Conservation (phyloP, 805 yeast genomes). For the Schwanniomyces sp. region DNA sequence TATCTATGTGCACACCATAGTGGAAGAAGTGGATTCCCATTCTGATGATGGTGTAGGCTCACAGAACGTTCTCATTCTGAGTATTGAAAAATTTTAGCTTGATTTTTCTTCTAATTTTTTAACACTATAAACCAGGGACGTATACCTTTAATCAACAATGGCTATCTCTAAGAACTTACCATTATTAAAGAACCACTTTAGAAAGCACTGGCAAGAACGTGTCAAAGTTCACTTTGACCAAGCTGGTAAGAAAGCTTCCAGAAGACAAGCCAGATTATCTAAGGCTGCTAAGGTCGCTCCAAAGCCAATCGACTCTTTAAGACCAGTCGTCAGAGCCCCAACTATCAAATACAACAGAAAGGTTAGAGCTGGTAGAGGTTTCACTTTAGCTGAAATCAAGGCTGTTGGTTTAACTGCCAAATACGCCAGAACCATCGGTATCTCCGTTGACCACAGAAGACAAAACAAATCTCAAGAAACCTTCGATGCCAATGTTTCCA, state of each 20-base stretch:
- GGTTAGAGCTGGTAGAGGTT: slow-evolving; percentile 99
- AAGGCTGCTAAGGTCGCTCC: slow-evolving; percentile 97
- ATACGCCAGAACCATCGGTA: slow-evolving; percentile 98
- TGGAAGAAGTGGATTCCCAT: neutral
- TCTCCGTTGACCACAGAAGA: slow-evolving; percentile 99
- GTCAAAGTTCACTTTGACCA: slow-evolving; percentile 99
- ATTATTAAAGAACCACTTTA: slow-evolving; percentile 98
- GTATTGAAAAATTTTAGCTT: neutral
- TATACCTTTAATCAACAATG: slow-evolving; percentile 33
- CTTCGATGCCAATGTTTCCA: slow-evolving; percentile 90
- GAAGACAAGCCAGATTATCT: slow-evolving; percentile 91
- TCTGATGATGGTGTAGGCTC: neutral
- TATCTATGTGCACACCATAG: neutral
- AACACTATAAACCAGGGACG: neutral
- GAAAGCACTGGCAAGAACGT: slow-evolving; percentile 99
- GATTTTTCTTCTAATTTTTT: neutral
- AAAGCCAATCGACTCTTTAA: slow-evolving; percentile 92
- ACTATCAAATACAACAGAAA: slow-evolving; percentile 99
- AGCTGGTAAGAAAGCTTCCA: slow-evolving; percentile 98
- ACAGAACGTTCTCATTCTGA: neutral
- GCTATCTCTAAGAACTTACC: slow-evolving; percentile 99
- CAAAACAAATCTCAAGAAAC: slow-evolving; percentile 96
- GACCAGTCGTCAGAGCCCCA: slow-evolving; percentile 99
- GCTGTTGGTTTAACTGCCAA: slow-evolving; percentile 90
- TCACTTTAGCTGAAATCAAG: slow-evolving; percentile 96